Evolutionary conservation across 2,329 filamentous ascomycete genomes (phyloP).

Genomic region (Clarireedia sp.): DNA sequence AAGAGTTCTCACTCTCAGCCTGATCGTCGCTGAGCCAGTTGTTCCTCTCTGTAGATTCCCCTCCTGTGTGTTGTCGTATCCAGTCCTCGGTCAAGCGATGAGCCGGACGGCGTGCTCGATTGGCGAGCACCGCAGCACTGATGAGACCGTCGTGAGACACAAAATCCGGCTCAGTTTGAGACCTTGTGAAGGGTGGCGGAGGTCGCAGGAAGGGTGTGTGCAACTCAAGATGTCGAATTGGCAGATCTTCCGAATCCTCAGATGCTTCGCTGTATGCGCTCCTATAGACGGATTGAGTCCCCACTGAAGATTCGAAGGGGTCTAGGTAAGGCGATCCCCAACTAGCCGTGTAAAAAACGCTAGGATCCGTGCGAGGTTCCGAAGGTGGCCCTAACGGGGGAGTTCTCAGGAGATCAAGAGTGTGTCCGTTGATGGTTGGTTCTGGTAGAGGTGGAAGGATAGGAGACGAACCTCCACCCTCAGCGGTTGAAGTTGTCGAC

Average conservation of each 20-base stretch:
- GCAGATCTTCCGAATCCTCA: conserved; percentile 51
- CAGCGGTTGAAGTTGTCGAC: conserved; percentile 54
- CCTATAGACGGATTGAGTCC: conserved; percentile 15
- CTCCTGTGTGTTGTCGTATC: conserved; percentile 76
- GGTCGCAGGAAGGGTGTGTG: conserved; percentile 55
- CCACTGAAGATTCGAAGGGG: conserved; percentile 33
- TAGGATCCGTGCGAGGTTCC: conserved; percentile 27
- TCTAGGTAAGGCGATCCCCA: conserved; percentile 88
- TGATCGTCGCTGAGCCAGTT: conserved; percentile 80
- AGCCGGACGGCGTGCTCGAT: conserved; percentile 50
- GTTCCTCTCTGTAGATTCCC: conserved; percentile 59
- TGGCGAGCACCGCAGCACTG: conserved; percentile 52
- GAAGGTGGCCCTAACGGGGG: conserved; percentile 31
- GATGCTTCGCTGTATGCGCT: conserved; percentile 47
- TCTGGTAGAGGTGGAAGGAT: conserved; percentile 50
- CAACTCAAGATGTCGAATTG: conserved; percentile 53
- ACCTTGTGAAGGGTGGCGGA: conserved; percentile 36
- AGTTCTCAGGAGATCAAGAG: conserved; percentile 47
- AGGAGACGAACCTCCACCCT: conserved; percentile 50
- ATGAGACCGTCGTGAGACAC: conserved; percentile 29
- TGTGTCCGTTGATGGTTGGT: conserved; percentile 49
- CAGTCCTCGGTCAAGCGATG: conserved; percentile 71
- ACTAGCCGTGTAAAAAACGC: conserved; percentile 60
- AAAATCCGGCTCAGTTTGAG: conserved; percentile 33
- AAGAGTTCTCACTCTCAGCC: conserved; percentile 66